Base-by-base conservation (phyloP, 495 filamentous ascomycete species). In the Corynascus novoguineensis region DNA sequence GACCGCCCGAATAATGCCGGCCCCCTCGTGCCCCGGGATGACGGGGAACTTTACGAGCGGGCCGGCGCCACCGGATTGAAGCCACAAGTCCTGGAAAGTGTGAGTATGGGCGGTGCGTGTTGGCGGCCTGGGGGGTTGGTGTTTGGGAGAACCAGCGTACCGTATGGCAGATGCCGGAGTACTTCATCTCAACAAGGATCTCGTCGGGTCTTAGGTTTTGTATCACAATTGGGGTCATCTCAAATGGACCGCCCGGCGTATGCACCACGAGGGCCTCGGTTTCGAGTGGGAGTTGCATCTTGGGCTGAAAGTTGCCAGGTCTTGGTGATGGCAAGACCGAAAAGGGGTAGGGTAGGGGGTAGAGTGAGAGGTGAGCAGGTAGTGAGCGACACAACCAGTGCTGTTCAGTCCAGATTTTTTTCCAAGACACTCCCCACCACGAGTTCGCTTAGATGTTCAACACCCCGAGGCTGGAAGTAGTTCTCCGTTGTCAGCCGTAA, bases 21-120 rank as follows among this genome's bases (percentile, higher is more conserved):
- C 71, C 24, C 80, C 80, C 66, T 83, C 80, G 55, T 83, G 80
- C 14, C 80, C 79, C 17, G 81, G 71, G 7, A 76, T 74, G 12
- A 65, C 68, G 3, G 75, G 75, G 24, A 61, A 72, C 4, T 62
- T 11, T 1, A 44, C 47, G 3, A 72, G 68, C 0, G 67, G 46
- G 3, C 73, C 68, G 9, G 73, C 64, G 9, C 28, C 51, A 21
- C 71, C 73, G 15, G 68, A 46, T 37, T 69, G 66, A 29, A 76
- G 55, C n/a, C 50, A 52, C 28, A 75, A 53, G 44, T 77, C 60
- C 60, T 62, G 31, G 2, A 12, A 0, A 14, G 4, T 9, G 34
- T 0, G 19, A 31, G 10, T 1, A 12, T 50, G 4, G 34, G 31
- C 17, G 31, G 27, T n/a, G 19, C 11, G 2, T 2, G 15, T 22